Percentiles rank a stretch among this genome's conserved stretches.
phyloP scores from a whole-genome alignment of 148 eudicot species.

The Vaccinium myrtillus region DNA sequence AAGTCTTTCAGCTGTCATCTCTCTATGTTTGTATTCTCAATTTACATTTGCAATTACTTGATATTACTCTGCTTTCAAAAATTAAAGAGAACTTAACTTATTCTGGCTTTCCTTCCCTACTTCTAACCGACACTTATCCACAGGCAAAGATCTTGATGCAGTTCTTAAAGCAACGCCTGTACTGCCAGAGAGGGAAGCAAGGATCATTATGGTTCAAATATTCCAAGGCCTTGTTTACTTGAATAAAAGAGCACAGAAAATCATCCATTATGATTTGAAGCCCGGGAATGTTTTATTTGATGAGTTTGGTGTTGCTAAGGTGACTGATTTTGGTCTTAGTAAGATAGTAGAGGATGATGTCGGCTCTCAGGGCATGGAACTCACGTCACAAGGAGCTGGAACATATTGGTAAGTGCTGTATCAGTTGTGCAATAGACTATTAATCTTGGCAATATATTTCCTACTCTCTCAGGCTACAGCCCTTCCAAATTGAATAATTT shows the following conservation, averaged over 20 bases:
- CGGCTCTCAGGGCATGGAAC: slow-evolving; percentile 98
- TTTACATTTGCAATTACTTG: background rate
- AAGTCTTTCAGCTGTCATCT: slow-evolving; percentile 12
- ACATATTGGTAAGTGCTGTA: slow-evolving; percentile 82
- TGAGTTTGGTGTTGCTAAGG: slow-evolving; percentile 89
- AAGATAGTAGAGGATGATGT: slow-evolving; percentile 96
- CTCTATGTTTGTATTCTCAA: background rate
- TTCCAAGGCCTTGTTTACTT: slow-evolving; percentile 94
- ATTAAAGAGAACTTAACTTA: background rate
- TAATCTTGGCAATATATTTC: background rate
- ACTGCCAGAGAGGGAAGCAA: slow-evolving; percentile 90
- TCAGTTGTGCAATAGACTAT: background rate
- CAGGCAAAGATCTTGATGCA: slow-evolving; percentile 99
- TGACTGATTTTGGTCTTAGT: slow-evolving; percentile 98
- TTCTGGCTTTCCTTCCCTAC: slow-evolving; percentile 9
- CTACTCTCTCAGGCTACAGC: background rate
- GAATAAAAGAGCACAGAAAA: slow-evolving; percentile 84
- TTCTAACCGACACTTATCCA: slow-evolving; percentile 6
- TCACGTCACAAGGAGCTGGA: slow-evolving; percentile 99
- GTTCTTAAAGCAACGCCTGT: slow-evolving; percentile 87
- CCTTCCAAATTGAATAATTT: background rate
- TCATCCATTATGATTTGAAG: slow-evolving; percentile 96
- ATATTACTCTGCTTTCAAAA: slow-evolving; percentile 12
- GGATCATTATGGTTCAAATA: slow-evolving; percentile 90
- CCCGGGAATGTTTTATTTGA: slow-evolving; percentile 97